These are phyloP conservation scores for Mallotus repandus DNA, from an alignment of 441 rosid genomes.

Conservation along the genomic window DNA sequence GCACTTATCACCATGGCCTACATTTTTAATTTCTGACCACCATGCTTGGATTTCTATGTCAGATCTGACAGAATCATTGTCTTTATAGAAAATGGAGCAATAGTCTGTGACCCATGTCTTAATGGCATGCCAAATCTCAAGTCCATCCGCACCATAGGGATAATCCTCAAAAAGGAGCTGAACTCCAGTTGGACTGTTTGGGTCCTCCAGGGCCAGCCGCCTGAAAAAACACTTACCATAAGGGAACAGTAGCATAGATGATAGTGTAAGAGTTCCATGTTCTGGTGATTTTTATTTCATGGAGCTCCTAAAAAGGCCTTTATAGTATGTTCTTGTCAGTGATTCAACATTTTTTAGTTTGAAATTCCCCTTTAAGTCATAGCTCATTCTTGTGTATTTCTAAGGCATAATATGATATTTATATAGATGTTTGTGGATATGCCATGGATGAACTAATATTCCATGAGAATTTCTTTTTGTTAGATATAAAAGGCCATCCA, in stretches of 20 bases:
- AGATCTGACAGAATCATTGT: constrained; percentile 39
- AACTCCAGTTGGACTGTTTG: constrained; percentile 38
- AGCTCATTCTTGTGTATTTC: too few relatives aligned
- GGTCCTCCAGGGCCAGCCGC: constrained; percentile 49
- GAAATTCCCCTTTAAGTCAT: background rate
- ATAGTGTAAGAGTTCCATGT: background rate
- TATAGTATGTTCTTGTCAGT: background rate
- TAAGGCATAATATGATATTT: background rate
- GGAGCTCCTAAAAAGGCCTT: background rate
- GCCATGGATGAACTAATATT: background rate
- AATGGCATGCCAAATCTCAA: constrained; percentile 59
- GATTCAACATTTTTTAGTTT: background rate
- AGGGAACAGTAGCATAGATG: constrained; percentile 7
- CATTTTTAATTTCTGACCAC: constrained; percentile 65
- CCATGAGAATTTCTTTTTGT: background rate
- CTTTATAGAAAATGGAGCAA: constrained; percentile 52
- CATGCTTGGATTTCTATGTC: constrained; percentile 80
- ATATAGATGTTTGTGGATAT: background rate
- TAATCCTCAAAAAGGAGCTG: constrained; percentile 52
- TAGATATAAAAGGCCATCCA: background rate
- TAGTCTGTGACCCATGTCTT: constrained; percentile 55
- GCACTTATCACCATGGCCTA: constrained; percentile 69
- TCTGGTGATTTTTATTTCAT: background rate
- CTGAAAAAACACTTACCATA: constrained; percentile 32
- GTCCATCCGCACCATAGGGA: constrained; percentile 69